Evolutionary conservation across 768 basidiomycete species (phyloP), one percentile per base, ranked within the genome.

Genomic region (Hydnomerulius pinastri): DNA sequence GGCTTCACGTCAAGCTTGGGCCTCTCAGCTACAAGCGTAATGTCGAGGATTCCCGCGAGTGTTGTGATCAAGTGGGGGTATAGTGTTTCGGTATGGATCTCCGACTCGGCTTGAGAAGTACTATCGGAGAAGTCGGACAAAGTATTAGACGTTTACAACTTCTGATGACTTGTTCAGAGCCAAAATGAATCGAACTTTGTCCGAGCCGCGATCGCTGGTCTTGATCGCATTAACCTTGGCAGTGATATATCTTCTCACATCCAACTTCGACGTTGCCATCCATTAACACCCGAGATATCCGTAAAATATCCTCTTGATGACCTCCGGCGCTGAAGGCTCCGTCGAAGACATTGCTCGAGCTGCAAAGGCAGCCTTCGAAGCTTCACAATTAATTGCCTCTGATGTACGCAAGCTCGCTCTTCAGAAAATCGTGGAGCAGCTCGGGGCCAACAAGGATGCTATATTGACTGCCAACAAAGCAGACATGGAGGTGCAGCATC

Each of bases 311-410:
- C 20, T 48, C 51, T 1, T 27, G 12, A 51, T 51, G 50, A 38
- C 56, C 28, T 44, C 54, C 38, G 48, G 40, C 27, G 42, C 63
- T 15, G 43, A 59, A 43, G 56, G 20, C 21, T 47, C 58, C 39
- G 79, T 76, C n/a, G 72, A 77, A 65, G 70, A 66, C 13, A 86
- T 98, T 50, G 97, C 96, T 12, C 79, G 75, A 62, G 76, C 80
- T 2, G 92, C 94, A 20, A 91, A 92, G 65, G 64, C 70, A 7
- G 91, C 96, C 0, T 99, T 96, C 63, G 86, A 94, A 59, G 77
- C 78, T 17, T 93, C 94, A 4, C 96, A 97, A 65, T 78, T 96
- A 18, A 73, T 96, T 46, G 71, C 82, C 18, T 69, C 86, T 1
- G 60, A 74, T 1, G 85, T 91, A 56, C 81, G 94, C 25, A 76